Base-by-base conservation (phyloP, 1,284 basidiomycete species). In the Ustilago loliicola region DNA sequence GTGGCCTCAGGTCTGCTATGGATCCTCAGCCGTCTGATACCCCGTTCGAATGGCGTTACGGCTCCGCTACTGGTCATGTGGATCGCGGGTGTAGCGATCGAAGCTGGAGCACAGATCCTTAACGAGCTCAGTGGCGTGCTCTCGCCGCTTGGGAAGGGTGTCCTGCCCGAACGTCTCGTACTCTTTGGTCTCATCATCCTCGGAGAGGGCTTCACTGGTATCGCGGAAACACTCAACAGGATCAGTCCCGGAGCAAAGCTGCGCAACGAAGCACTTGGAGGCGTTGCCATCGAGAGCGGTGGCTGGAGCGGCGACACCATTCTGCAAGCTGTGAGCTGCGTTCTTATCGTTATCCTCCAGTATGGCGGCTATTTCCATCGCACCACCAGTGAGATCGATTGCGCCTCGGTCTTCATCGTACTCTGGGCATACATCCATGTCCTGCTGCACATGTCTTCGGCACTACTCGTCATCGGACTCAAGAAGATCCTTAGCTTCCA, bases 131-230 rank as follows among this genome's bases (percentile, higher is more conserved):
- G 62, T n/a, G 68, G 54, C 25, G 50, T 38, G 5, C 61, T 76
- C n/a, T 54, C 61, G 8, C 51, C 64, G 25, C 64, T 79, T 6
- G 59, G 58, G 11, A 47, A 48, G 17, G 65, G 61, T 23, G 63
- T 66, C 4, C 58, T 79, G 2, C 63, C 73, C 36, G 72, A 79
- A 50, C 55, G 76, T 11, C 54, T 79, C 19, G 63, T 72, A 0
- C 69, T 79, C 6, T 74, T 79, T 45, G 68, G 66, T 10, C 72
- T 79, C 48, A 75, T 79, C 42, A 63, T 79, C 19, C 72, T 79
- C 36, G 76, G 76, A 50, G 73, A 74, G 60, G 76, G 71, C n/a
- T 75, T 79, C 62, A 64, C 64, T 2, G 65, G 72, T 15, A 67
- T 79, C 51, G 65, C 62, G 2, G 63, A 69, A 23, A 66, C 72